phyloP scores from a whole-genome alignment of 2,329 filamentous ascomycete species.

The Tolypocladium endophyticum region DNA sequence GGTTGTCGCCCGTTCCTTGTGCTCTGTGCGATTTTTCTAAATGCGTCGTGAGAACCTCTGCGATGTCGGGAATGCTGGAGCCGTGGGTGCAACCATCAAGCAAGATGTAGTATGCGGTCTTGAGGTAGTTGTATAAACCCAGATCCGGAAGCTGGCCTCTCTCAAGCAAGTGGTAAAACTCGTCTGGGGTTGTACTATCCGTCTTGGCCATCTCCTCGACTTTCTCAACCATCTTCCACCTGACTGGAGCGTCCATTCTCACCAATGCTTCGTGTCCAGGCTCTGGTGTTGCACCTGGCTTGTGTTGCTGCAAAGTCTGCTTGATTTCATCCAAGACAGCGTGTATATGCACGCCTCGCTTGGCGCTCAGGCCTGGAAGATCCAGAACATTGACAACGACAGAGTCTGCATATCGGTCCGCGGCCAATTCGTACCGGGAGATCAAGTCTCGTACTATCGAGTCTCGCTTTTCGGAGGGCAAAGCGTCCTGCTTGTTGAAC shows the following conservation, averaged over 20 bases:
- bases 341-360: slow-evolving; percentile 10
- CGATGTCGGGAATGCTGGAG: slow-evolving; percentile 14
- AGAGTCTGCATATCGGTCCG: slow-evolving; percentile 2
- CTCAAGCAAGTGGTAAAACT: slow-evolving; percentile 17
- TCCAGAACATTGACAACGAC: slow-evolving; percentile 11
- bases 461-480: slow-evolving; percentile 7
- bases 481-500: slow-evolving; percentile 21
- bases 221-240: background rate
- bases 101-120: slow-evolving; percentile 20
- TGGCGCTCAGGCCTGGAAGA: slow-evolving; percentile 11
- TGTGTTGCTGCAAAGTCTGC: background rate
- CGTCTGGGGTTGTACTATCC: slow-evolving; percentile 1
- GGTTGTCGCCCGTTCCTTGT: slow-evolving; percentile 12
- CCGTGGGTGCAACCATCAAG: slow-evolving; percentile 14
- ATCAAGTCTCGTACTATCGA: slow-evolving; percentile 7
- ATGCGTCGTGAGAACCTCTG: slow-evolving; percentile 17
- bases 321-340: background rate
- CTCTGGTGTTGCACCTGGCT: background rate
- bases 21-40: slow-evolving; percentile 14
- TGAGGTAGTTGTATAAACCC: slow-evolving; percentile 23
- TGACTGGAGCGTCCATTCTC: background rate
- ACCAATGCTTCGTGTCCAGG: no score
- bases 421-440: slow-evolving; percentile 6
- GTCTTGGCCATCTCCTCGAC: slow-evolving; percentile 3
- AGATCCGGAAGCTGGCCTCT: slow-evolving; percentile 15